Evolutionary conservation across 2,329 filamentous ascomycete genomes (phyloP).

Genomic region (Exophiala sp.): DNA sequence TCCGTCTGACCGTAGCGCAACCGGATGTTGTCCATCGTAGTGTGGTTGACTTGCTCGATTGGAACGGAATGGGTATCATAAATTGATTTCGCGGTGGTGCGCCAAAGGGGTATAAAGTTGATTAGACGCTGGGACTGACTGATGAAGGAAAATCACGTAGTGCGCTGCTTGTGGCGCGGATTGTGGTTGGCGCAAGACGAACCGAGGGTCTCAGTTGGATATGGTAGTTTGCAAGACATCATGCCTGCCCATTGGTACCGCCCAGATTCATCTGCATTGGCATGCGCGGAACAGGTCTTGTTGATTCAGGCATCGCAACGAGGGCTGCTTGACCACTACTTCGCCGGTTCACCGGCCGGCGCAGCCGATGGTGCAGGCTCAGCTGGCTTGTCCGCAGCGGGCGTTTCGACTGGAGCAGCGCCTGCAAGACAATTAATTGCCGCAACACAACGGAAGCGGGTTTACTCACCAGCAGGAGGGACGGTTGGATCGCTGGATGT

Average conservation of each 20-base stretch:
- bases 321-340: constrained; percentile 1
- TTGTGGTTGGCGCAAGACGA: neutral
- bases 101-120: constrained; percentile 18
- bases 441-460: no score
- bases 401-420: constrained; percentile 16
- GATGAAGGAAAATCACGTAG: neutral
- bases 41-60: neutral
- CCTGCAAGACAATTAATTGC: constrained; percentile 8
- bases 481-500: constrained; percentile 19
- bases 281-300: no score
- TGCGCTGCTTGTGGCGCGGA: neutral
- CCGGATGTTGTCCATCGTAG: neutral
- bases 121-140: constrained; percentile 19
- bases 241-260: no score
- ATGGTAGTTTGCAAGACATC: no score
- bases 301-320: neutral
- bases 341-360: constrained; percentile 12
- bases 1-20: neutral
- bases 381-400: constrained; percentile 15
- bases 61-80: constrained; percentile 14
- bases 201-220: no score
- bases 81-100: constrained; percentile 5
- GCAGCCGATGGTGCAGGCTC: constrained; percentile 21
- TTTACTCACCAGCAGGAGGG: constrained; percentile 26
- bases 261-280: no score